A percentile compares a stretch with the other conserved stretches of the same genome.
Conservation (phyloP, 192 early-diverging fungal genomes). For the Coemansia sp. region DNA sequence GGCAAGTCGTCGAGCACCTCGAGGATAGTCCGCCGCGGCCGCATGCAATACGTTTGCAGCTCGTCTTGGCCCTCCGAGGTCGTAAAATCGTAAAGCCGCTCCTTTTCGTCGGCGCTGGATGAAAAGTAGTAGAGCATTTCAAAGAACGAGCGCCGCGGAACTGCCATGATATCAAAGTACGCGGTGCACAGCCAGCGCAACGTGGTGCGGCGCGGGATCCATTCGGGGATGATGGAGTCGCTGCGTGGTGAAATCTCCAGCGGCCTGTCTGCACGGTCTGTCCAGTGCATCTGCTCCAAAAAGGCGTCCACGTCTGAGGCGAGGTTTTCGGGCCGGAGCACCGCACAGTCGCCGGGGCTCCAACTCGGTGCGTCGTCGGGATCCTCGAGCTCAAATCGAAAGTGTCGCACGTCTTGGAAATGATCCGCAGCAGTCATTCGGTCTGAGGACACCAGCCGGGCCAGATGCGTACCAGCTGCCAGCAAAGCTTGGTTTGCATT, state of each 20-base stretch:
- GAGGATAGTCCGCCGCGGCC: slow-evolving; percentile 69
- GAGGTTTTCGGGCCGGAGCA: slow-evolving; percentile 70
- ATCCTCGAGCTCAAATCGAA: slow-evolving; percentile 57
- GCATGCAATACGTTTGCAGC: slow-evolving; percentile 80
- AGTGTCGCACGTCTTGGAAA: slow-evolving; percentile 90
- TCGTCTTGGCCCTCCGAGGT: slow-evolving; percentile 81
- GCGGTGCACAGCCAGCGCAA: slow-evolving; percentile 70
- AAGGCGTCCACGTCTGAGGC: slow-evolving; percentile 64
- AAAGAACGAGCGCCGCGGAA: slow-evolving; percentile 88
- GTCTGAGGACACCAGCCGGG: slow-evolving; percentile 52
- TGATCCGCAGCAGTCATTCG: slow-evolving; percentile 73
- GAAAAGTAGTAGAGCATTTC: slow-evolving; percentile 81
- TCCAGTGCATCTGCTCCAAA: slow-evolving; percentile 56
- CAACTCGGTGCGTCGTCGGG: slow-evolving; percentile 4
- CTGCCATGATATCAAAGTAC: slow-evolving; percentile 80
- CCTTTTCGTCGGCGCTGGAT: slow-evolving; percentile 59
- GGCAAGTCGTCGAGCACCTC: slow-evolving; percentile 86
- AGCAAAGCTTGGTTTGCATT: neutral
- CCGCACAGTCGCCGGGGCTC: slow-evolving; percentile 76
- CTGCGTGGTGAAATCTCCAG: slow-evolving; percentile 1
- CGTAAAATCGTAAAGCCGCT: slow-evolving; percentile 78
- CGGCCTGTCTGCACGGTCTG: slow-evolving; percentile 49
- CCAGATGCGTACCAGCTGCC: neutral
- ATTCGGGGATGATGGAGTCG: neutral
- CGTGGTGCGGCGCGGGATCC: slow-evolving; percentile 45